Evolutionary conservation across 177 flowering plant genomes (phyloP).

Genomic region (Vitis hybrid): DNA sequence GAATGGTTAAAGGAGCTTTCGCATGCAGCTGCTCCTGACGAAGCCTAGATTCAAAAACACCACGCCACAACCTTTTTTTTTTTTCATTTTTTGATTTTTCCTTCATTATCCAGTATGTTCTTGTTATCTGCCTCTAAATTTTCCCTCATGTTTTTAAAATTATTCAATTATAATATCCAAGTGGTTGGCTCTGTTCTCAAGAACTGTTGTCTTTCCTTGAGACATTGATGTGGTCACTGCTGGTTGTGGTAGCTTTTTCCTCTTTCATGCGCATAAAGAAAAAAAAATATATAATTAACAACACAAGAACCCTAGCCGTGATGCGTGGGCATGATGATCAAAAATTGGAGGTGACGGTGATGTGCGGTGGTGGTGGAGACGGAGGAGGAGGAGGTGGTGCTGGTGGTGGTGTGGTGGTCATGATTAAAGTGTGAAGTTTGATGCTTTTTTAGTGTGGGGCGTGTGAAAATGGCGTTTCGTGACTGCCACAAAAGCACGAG

Average conservation of each 20-base stretch:
- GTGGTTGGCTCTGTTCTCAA: constrained; percentile 6
- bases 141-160: constrained; percentile 6
- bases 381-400: constrained; percentile 22
- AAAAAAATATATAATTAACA: background rate
- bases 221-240: background rate
- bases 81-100: background rate
- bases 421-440: constrained; percentile 43
- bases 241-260: background rate
- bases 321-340: constrained; percentile 5
- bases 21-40: constrained; percentile 31
- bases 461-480: constrained; percentile 13
- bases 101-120: background rate
- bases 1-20: constrained; percentile 85
- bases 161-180: background rate
- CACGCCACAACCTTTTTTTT: background rate
- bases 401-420: constrained; percentile 25
- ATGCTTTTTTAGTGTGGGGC: constrained; percentile 7
- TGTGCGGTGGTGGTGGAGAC: background rate
- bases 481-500: constrained; percentile 9
- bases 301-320: constrained; percentile 7
- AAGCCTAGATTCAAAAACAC: constrained; percentile 1
- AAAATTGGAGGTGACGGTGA: background rate
- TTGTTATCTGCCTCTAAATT: background rate
- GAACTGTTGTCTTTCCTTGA: background rate
- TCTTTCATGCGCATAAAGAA: no score